Conservation (phyloP, 2,329 filamentous ascomycete genomes). For the Diaporthe nobilis region DNA sequence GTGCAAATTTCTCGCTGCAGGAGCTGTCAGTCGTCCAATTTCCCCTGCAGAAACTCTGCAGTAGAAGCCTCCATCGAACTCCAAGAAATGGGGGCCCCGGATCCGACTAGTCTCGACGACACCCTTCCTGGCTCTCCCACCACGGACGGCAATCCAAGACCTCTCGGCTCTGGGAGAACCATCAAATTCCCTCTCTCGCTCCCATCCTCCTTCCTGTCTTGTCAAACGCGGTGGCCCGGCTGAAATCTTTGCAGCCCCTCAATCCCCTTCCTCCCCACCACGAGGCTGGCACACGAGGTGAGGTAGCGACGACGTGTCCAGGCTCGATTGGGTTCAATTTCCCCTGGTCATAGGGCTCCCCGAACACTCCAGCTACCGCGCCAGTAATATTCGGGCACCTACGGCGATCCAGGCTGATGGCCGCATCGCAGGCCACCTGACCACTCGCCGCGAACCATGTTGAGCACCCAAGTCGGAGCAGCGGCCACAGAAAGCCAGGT, state of each 20-base stretch:
- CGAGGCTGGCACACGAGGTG: slow-evolving; percentile 11
- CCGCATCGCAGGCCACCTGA: slow-evolving; percentile 26
- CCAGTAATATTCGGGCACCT: slow-evolving; percentile 13
- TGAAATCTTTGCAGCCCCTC: slow-evolving; percentile 34
- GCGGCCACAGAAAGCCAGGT: not conserved
- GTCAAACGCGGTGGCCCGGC: slow-evolving; percentile 17
- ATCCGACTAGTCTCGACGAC: slow-evolving; percentile 24
- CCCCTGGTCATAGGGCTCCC: slow-evolving; percentile 9
- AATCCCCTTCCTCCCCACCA: slow-evolving; percentile 19
- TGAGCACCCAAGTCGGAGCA: not conserved
- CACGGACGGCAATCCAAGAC: slow-evolving; percentile 5
- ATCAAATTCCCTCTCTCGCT: not conserved
- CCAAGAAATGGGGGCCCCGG: slow-evolving; percentile 31
- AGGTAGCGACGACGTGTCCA: slow-evolving; percentile 33
- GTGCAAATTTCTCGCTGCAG: slow-evolving; percentile 40
- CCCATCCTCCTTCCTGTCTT: slow-evolving; percentile 33
- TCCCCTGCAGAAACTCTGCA: slow-evolving; percentile 43
- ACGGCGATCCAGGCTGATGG: slow-evolving; percentile 2
- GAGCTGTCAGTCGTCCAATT: slow-evolving; percentile 39
- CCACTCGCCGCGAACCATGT: not conserved
- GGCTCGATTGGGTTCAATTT: slow-evolving; percentile 30
- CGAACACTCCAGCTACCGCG: not conserved
- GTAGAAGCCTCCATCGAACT: slow-evolving; percentile 40
- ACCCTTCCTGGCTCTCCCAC: not conserved
- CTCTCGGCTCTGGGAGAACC: slow-evolving; percentile 28